These are phyloP conservation scores for Panicum virgatum DNA, from an alignment of 202 grass and related monocot genomes.

Conservation along the genomic window DNA sequence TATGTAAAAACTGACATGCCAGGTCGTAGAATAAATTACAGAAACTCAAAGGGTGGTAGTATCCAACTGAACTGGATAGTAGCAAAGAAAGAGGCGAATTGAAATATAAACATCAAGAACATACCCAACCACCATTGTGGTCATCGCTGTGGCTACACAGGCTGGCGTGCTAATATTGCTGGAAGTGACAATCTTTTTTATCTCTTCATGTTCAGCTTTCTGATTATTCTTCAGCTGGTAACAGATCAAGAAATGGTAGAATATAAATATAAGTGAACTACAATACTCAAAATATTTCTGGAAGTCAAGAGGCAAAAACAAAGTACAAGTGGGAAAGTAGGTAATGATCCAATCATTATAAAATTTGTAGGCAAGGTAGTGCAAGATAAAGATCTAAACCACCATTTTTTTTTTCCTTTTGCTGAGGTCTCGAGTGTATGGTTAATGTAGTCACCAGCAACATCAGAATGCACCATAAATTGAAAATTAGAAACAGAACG, in stretches of 20 bases:
- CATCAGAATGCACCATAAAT: background rate
- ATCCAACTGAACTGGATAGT: background rate
- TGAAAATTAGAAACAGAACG: background rate
- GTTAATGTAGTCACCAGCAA: background rate
- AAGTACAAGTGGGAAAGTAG: background rate
- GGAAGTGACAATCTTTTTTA: constrained; percentile 84
- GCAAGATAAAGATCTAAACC: background rate
- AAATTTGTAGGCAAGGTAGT: background rate
- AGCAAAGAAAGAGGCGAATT: background rate
- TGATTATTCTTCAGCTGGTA: constrained; percentile 73
- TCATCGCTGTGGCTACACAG: constrained; percentile 75
- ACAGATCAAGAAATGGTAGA: constrained; percentile 1
- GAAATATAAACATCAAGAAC: constrained; percentile 31
- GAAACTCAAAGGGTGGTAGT: background rate
- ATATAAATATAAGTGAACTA: background rate
- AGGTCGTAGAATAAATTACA: background rate
- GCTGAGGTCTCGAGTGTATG: background rate
- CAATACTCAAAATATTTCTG: background rate
- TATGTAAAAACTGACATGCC: constrained; percentile 3
- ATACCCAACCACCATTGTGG: constrained; percentile 72
- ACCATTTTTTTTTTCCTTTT: background rate
- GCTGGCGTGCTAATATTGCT: constrained; percentile 61
- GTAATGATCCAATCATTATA: background rate
- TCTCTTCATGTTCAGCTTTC: constrained; percentile 71
- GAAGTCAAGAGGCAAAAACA: background rate